Evolutionary conservation across 805 yeast genomes (phyloP).

Genomic region (Teunomyces funiuensis): DNA sequence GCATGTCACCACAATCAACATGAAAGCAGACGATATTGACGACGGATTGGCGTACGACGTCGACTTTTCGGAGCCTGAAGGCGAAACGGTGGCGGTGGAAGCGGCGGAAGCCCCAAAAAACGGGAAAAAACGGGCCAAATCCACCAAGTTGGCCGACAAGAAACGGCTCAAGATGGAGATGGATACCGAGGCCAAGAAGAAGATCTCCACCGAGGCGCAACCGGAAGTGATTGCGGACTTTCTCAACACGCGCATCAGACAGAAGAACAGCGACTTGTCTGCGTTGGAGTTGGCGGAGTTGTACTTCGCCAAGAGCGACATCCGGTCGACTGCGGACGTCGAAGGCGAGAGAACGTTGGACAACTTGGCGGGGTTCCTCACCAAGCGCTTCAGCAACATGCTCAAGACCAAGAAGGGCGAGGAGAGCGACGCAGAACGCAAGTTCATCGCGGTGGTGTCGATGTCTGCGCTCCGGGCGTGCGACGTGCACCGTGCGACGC

Average conservation of each 20-base stretch:
- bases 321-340: constrained; percentile 63
- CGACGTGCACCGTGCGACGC: constrained; percentile 69
- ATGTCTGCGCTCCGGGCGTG: constrained; percentile 87
- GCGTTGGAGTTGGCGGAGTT: constrained; percentile 72
- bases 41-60: constrained; percentile 70
- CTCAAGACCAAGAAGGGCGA: constrained; percentile 29
- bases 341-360: constrained; percentile 53
- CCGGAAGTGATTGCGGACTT: constrained; percentile 67
- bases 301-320: constrained; percentile 54
- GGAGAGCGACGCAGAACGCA: constrained; percentile 30
- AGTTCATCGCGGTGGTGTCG: constrained; percentile 54
- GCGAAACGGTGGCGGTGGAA: constrained; percentile 12
- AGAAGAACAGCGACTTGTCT: constrained; percentile 63
- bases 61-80: constrained; percentile 29
- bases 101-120: constrained; percentile 10
- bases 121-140: constrained; percentile 22
- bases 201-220: constrained; percentile 49
- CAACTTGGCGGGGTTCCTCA: constrained; percentile 56
- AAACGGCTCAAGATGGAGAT: constrained; percentile 67
- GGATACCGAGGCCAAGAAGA: constrained; percentile 57
- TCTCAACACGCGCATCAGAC: constrained; percentile 60
- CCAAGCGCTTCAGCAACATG: constrained; percentile 47
- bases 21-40: constrained; percentile 67
- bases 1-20: constrained; percentile 6
- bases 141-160: constrained; percentile 56